Base-by-base conservation (phyloP, 805 yeast genomes). In the Teunomyces aglyptinius region DNA sequence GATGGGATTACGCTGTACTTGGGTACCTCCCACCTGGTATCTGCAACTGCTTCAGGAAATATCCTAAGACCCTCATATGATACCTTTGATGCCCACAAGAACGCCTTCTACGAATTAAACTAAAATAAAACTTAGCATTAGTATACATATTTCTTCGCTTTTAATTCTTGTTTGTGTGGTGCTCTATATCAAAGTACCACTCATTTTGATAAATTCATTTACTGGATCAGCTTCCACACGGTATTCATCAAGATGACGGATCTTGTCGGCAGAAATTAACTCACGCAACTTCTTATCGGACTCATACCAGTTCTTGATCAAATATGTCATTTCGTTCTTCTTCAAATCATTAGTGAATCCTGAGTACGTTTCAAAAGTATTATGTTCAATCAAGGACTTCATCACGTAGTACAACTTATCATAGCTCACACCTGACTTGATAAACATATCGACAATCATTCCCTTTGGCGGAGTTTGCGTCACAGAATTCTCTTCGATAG, bases 221-320 rank as follows among this genome's bases (percentile, higher is more conserved):
- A 85, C 70, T 7, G 91, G 92, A 60, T 85, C 91, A 4, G 54
- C 67, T 8, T 75, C 78, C 36, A 77, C 54, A 6, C 74, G 61
- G 58, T 84, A 85, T 18, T 65, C 73, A 1, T 62, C 57, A 58
- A 83, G 58, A 27, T 65, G 64, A 11, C 67, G 62, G 10, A 83
- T 70, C 33, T 70, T 68, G 34, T 77, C 80, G 43, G 63, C 63
- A 1, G 80, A 58, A 35, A 85, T 73, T 12, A 77, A 67, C 48
- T 81, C 86, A 56, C 87, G 72, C 51, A 86, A 67, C 55, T 75
- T 79, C 56, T 83, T 77, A 55, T 86, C 92, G 29, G 73, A 72
- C 39, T 73, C 64, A 62, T 82, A 85, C 94, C 94, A 86, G 19
- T 61, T 70, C 56, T 82, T 73, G 46, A 86, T 80, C 60, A 86